A percentile compares a stretch with the other conserved stretches of the same genome.
phyloP scores from a whole-genome alignment of 2,329 filamentous ascomycete species.

The Colletotrichum filicis region DNA sequence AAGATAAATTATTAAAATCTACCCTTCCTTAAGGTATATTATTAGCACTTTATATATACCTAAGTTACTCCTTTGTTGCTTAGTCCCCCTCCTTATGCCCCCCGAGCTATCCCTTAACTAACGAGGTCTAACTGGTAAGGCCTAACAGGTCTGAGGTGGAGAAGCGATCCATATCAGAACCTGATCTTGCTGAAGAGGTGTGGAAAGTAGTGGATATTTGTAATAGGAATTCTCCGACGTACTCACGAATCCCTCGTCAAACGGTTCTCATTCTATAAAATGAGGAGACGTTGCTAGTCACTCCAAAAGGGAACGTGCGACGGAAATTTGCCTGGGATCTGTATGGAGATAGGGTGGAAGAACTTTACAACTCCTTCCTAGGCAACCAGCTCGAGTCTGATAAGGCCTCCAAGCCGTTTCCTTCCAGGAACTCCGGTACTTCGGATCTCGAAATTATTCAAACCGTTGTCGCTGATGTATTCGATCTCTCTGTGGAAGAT shows the following conservation, averaged over 20 bases:
- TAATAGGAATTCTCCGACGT: slow-evolving; percentile 1
- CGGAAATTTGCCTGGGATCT: slow-evolving; percentile 8
- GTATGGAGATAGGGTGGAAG: background rate
- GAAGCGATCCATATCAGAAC: background rate
- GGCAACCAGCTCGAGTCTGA: background rate
- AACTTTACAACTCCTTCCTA: slow-evolving; percentile 1
- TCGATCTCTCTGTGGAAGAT: background rate
- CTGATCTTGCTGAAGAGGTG: background rate
- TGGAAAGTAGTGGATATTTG: slow-evolving; percentile 2
- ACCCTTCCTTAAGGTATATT: too few species aligned
- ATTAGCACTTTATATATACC: too few species aligned
- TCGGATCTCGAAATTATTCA: background rate
- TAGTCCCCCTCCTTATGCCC: too few species aligned
- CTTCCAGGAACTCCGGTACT: too few species aligned
- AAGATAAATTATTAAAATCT: too few species aligned
- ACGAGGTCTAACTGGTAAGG: too few species aligned
- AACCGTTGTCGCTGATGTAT: background rate
- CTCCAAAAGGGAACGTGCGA: slow-evolving; percentile 25
- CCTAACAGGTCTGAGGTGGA: background rate
- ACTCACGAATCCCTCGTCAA: slow-evolving; percentile 17
- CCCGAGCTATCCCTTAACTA: too few species aligned
- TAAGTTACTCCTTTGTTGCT: too few species aligned
- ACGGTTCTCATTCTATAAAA: background rate
- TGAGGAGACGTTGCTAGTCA: slow-evolving; percentile 9
- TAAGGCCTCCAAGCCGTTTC: too few species aligned